A percentile compares a stretch with the other conserved stretches of the same genome.
phyloP scores from a whole-genome alignment of 805 yeast species.

The Yarrowia keelungensis region DNA sequence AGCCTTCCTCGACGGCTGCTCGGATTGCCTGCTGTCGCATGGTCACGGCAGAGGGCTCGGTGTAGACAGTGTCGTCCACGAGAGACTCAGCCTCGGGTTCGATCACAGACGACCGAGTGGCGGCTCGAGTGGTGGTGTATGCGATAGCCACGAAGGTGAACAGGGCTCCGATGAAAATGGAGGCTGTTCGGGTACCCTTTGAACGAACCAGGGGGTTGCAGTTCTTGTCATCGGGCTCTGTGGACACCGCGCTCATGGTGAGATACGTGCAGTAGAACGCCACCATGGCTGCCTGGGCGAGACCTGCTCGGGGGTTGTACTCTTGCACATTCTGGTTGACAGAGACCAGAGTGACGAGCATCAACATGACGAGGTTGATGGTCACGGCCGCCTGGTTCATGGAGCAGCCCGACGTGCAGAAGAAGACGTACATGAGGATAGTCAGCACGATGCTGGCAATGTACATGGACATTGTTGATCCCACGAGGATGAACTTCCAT shows the following conservation, averaged over 20 bases:
- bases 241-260: slow-evolving; percentile 88
- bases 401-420: slow-evolving; percentile 80
- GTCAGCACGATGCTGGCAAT: slow-evolving; percentile 74
- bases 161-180: slow-evolving; percentile 86
- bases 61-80: slow-evolving; percentile 52
- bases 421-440: slow-evolving; percentile 78
- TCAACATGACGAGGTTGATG: slow-evolving; percentile 69
- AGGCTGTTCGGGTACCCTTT: slow-evolving; percentile 85
- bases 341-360: slow-evolving; percentile 72
- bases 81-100: slow-evolving; percentile 15
- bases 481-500: slow-evolving; percentile 82
- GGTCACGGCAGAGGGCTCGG: slow-evolving; percentile 52
- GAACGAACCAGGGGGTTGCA: slow-evolving; percentile 94
- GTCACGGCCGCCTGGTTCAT: slow-evolving; percentile 90
- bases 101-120: slow-evolving; percentile 72
- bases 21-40: slow-evolving; percentile 86
- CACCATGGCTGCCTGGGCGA: slow-evolving; percentile 97
- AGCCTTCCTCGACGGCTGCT: slow-evolving; percentile 96
- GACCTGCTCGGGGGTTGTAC: slow-evolving; percentile 91
- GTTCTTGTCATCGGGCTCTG: slow-evolving; percentile 92
- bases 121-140: slow-evolving; percentile 96
- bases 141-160: slow-evolving; percentile 96
- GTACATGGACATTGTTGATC: slow-evolving; percentile 90
- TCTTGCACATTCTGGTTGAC: slow-evolving; percentile 87
- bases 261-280: slow-evolving; percentile 90